phyloP scores from a whole-genome alignment of 148 eudicot species.

The Dianthus caryophyllus region DNA sequence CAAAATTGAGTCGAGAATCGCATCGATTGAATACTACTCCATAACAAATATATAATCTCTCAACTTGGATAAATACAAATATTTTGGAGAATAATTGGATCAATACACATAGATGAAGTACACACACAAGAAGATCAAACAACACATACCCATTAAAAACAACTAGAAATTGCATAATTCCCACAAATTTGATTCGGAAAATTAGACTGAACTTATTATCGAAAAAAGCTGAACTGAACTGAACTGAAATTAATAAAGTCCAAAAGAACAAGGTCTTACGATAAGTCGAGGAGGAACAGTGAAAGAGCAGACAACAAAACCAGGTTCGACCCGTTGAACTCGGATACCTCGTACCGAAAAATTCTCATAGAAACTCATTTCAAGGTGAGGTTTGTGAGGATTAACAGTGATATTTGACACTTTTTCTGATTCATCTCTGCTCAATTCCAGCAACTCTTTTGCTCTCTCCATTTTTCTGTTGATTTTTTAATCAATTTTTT shows the following conservation, averaged over 20 bases:
- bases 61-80: too few species aligned
- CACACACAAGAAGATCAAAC: neutral
- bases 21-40: too few species aligned
- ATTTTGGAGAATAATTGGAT: too few species aligned
- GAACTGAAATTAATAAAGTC: neutral
- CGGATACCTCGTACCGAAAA: constrained; percentile 43
- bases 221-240: too few species aligned
- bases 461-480: constrained; percentile 39
- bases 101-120: too few species aligned
- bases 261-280: constrained; percentile 26
- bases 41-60: too few species aligned
- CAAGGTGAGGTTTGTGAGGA: constrained; percentile 35
- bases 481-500: too few species aligned
- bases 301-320: constrained; percentile 44
- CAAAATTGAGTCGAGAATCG: too few species aligned
- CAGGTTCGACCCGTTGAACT: constrained; percentile 53
- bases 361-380: constrained; percentile 46
- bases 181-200: neutral
- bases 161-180: neutral
- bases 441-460: constrained; percentile 27
- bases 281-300: constrained; percentile 57
- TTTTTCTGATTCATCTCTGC: constrained; percentile 28
- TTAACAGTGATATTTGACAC: constrained; percentile 33
- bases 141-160: neutral
- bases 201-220: too few species aligned